A percentile compares a stretch with the other conserved stretches of the same genome.
Conservation (phyloP, 2,329 filamentous ascomycete species). For the Aplosporella prunicola region DNA sequence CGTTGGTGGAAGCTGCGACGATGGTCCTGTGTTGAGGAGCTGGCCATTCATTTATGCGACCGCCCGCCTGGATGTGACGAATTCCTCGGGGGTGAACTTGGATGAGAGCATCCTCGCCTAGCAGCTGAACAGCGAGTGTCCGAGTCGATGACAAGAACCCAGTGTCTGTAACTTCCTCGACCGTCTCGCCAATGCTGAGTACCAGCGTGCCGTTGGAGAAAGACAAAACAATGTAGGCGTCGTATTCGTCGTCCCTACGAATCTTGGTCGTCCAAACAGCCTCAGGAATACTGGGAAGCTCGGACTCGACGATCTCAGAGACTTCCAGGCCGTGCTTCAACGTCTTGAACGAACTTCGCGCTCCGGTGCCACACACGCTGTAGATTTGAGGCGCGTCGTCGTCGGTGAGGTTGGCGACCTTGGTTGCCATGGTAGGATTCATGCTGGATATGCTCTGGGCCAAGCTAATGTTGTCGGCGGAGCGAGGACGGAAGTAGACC, state of each 20-base stretch:
- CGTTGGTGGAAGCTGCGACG: conserved; percentile 86
- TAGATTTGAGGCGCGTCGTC: conserved; percentile 98
- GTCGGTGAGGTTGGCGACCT: conserved; percentile 79
- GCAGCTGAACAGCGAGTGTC: conserved; percentile 84
- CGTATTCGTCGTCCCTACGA: conserved; percentile 69
- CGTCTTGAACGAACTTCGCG: conserved; percentile 80
- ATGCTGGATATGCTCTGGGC: conserved; percentile 80
- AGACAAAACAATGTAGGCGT: conserved; percentile 92
- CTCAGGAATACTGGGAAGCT: conserved; percentile 77
- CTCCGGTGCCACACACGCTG: conserved; percentile 78
- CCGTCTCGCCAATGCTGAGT: conserved; percentile 89
- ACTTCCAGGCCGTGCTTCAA: conserved; percentile 90
- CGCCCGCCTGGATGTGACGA: conserved; percentile 69
- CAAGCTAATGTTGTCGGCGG: conserved; percentile 70
- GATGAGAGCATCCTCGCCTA: conserved; percentile 84
- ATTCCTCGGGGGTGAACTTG: conserved; percentile 97
- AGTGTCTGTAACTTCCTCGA: conserved; percentile 89
- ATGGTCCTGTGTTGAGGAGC: conserved; percentile 91
- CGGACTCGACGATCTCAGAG: conserved; percentile 90
- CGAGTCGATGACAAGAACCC: conserved; percentile 83
- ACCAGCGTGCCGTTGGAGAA: conserved; percentile 86
- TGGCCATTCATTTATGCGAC: conserved; percentile 83
- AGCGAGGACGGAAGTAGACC: conserved; percentile 75
- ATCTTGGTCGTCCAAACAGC: conserved; percentile 95
- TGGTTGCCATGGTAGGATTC: conserved; percentile 85